A percentile compares a stretch with the other conserved stretches of the same genome.
These are phyloP conservation scores for Piper longum DNA, from an alignment of 164 flowering plant genomes.

Conservation along the genomic window DNA sequence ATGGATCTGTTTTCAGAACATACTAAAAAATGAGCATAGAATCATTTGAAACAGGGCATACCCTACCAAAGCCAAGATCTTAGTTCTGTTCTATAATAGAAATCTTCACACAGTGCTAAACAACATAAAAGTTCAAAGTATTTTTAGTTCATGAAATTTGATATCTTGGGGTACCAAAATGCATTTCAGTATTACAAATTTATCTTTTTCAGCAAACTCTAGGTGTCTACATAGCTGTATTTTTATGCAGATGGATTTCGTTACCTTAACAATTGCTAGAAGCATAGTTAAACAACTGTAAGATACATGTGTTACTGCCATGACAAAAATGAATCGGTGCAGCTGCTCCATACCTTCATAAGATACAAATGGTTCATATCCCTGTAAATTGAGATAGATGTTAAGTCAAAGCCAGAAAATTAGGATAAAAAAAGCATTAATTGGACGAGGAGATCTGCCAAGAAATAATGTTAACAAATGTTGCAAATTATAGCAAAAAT, in stretches of 20 bases:
- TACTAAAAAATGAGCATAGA: not conserved
- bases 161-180: too few species aligned
- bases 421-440: not conserved
- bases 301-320: constrained; percentile 93
- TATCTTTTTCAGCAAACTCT: not conserved
- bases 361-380: constrained; percentile 92
- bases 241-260: not conserved
- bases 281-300: constrained; percentile 97
- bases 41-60: not conserved
- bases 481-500: not conserved
- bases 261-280: constrained; percentile 93
- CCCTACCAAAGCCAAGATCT: not conserved
- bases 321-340: constrained; percentile 93
- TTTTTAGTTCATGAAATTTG: not conserved
- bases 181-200: too few species aligned
- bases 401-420: not conserved
- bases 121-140: not conserved
- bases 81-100: not conserved
- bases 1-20: constrained; percentile 45
- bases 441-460: not conserved
- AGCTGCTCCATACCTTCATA: constrained; percentile 96
- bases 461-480: too few species aligned
- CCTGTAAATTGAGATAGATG: constrained; percentile 20
- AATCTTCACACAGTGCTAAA: not conserved
- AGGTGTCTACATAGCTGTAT: too few species aligned